Percentiles rank a stretch among this genome's conserved stretches.
phyloP scores from a whole-genome alignment of 352 stramenopile species.

The Globisporangium perplexum region DNA sequence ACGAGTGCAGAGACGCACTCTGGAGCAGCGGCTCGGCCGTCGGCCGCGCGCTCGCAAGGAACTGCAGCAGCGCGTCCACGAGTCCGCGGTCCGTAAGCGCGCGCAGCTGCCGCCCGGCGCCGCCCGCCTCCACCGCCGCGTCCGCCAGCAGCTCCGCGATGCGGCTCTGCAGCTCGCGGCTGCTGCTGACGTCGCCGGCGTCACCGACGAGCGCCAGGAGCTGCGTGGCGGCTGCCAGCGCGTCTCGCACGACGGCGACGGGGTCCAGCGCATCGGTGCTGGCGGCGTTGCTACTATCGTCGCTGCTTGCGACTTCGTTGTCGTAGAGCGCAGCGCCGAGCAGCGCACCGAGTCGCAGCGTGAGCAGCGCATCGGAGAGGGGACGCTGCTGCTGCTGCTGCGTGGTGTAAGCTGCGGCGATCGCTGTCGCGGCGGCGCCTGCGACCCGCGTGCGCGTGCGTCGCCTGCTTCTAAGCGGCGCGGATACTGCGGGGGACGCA shows the following conservation, averaged over 20 bases:
- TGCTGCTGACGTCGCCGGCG: neutral
- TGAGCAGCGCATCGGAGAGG: neutral
- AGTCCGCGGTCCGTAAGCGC: constrained; percentile 1
- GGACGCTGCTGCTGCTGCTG: neutral
- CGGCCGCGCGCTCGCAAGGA: constrained; percentile 3
- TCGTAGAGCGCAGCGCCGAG: constrained; percentile 7
- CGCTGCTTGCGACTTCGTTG: neutral
- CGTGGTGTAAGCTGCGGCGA: too few species aligned
- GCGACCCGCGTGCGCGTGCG: too few species aligned
- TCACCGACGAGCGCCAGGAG: neutral
- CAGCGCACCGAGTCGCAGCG: constrained; percentile 9
- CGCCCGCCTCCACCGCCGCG: neutral
- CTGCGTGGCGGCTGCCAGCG: neutral
- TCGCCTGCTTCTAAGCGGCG: too few species aligned
- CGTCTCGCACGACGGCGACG: neutral
- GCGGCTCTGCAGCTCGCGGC: neutral
- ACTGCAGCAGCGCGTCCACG: constrained; percentile 9
- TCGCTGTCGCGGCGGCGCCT: too few species aligned
- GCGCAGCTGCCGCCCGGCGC: neutral
- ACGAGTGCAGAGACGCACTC: constrained; percentile 4
- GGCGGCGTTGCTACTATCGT: neutral
- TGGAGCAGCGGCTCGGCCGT: constrained; percentile 1
- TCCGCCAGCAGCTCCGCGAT: constrained; percentile 6
- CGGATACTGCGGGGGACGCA: too few species aligned
- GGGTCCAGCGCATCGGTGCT: neutral